phyloP scores from a whole-genome alignment of 73 alveolate species.

The Paramecium tetraurelia region DNA sequence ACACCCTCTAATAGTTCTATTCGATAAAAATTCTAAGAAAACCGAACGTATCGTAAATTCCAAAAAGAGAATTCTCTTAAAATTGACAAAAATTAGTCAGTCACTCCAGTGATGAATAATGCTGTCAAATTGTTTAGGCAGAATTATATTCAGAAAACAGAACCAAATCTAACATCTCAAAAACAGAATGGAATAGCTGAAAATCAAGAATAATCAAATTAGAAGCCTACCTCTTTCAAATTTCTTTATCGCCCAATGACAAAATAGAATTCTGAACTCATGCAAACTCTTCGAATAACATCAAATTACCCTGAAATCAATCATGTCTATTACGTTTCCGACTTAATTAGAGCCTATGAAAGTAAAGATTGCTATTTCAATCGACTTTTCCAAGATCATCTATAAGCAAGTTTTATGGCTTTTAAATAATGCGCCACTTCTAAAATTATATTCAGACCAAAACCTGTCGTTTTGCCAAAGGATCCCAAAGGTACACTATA shows the following conservation, averaged over 20 bases:
- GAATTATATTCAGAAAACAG: neutral
- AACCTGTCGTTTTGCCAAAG: neutral
- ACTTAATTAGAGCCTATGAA: neutral
- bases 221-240: neutral
- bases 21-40: neutral
- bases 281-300: neutral
- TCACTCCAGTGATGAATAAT: neutral
- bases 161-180: neutral
- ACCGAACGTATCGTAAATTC: neutral
- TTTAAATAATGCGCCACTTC: neutral
- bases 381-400: conserved; percentile 46
- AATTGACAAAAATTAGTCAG: neutral
- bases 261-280: neutral
- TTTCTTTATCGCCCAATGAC: neutral
- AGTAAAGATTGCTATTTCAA: conserved; percentile 27
- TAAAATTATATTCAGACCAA: conserved; percentile 28
- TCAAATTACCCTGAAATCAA: neutral
- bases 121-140: neutral
- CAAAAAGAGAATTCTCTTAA: neutral
- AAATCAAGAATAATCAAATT: neutral
- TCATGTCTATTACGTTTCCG: neutral
- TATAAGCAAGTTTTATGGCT: conserved; percentile 9
- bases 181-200: neutral
- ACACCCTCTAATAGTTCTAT: neutral
- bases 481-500: neutral